A percentile compares a stretch with the other conserved stretches of the same genome.
phyloP scores from a whole-genome alignment of 305 asterid species.

The Salvia sclarea region DNA sequence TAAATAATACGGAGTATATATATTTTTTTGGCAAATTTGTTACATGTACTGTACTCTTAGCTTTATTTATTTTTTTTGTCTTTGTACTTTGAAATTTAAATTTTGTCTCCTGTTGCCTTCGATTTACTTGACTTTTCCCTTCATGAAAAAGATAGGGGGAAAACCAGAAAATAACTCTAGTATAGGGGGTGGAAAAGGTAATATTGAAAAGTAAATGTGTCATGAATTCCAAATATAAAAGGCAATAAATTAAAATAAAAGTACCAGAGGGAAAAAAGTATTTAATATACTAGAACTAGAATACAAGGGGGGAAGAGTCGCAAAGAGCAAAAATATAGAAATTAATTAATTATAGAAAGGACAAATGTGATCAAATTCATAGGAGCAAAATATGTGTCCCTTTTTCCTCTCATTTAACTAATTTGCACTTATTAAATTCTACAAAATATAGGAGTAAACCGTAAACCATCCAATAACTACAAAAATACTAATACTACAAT shows the following conservation, averaged over 20 bases:
- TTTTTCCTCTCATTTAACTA: too few relatives aligned
- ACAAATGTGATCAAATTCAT: too few relatives aligned
- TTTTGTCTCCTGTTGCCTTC: not conserved
- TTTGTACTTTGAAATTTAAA: not conserved
- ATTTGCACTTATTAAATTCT: too few relatives aligned
- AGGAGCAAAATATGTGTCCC: too few relatives aligned
- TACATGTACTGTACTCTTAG: not conserved
- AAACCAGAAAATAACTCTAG: not conserved
- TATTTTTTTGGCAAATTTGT: not conserved
- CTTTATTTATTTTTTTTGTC: not conserved
- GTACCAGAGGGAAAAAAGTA: not conserved
- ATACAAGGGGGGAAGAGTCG: not conserved
- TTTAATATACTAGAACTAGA: too few relatives aligned
- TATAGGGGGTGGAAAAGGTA: not conserved
- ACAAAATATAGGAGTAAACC: not conserved
- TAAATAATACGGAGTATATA: too few relatives aligned
- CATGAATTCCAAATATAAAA: not conserved
- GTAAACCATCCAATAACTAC: too few relatives aligned
- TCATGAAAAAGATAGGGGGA: not conserved
- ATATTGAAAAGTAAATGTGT: not conserved
- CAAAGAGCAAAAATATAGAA: not conserved
- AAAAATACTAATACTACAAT: too few relatives aligned
- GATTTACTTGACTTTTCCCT: not conserved
- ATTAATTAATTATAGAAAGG: too few relatives aligned
- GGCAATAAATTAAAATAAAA: not conserved